A percentile compares a stretch with the other conserved stretches of the same genome.
These are phyloP conservation scores for Colletotrichum musicola DNA, from an alignment of 2,329 filamentous ascomycete genomes.

Conservation along the genomic window DNA sequence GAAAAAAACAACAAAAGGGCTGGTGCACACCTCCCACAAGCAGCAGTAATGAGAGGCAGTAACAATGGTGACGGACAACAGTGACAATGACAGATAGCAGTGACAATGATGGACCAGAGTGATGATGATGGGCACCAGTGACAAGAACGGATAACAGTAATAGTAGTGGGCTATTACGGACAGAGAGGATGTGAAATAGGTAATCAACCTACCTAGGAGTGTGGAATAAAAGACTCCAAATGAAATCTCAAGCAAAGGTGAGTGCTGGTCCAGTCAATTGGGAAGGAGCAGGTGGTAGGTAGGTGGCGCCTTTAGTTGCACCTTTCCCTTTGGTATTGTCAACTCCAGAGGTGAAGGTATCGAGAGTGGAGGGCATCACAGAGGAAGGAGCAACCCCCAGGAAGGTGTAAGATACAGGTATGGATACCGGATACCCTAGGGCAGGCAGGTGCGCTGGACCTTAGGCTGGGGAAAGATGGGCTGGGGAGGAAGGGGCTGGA, in stretches of 20 bases:
- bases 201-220: no score
- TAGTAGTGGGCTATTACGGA: no score
- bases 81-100: no score
- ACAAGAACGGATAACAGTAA: no score
- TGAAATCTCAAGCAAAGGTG: conserved; percentile 15
- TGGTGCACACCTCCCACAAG: conserved; percentile 4
- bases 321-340: conserved; percentile 22
- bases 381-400: conserved; percentile 10
- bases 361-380: conserved; percentile 29
- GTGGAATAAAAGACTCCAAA: not conserved
- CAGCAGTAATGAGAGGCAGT: not conserved
- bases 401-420: conserved; percentile 6
- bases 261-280: conserved; percentile 11
- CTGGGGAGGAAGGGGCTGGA: conserved; percentile 1
- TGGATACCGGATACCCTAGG: no score
- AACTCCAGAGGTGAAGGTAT: conserved; percentile 20
- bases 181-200: no score
- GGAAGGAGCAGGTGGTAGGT: conserved; percentile 9
- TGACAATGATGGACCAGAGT: no score
- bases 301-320: conserved; percentile 2
- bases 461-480: no score
- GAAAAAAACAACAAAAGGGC: conserved; percentile 17
- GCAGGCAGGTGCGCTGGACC: no score
- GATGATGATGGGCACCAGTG: no score
- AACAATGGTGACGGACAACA: no score